phyloP scores from a whole-genome alignment of 176 grass and related monocot genomes.

The Carex scoparia region DNA sequence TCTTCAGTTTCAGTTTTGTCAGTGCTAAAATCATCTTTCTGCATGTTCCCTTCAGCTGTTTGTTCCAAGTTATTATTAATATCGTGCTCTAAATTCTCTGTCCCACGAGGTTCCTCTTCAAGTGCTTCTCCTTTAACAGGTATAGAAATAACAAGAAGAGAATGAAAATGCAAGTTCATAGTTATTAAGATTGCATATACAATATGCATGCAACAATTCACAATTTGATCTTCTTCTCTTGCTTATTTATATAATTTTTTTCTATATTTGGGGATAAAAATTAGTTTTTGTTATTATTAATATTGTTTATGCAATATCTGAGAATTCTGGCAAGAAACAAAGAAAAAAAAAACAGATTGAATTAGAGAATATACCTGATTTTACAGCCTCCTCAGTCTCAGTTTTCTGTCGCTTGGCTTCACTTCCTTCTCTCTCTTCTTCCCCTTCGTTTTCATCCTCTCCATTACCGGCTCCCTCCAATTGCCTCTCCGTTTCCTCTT shows the following conservation, averaged over 20 bases:
- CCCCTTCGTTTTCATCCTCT: conserved; percentile 9
- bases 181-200: background rate
- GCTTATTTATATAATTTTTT: background rate
- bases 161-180: background rate
- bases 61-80: conserved; percentile 4
- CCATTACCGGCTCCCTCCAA: background rate
- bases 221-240: background rate
- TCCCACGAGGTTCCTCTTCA: conserved; percentile 12
- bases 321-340: background rate
- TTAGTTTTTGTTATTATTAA: background rate
- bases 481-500: conserved; percentile 18
- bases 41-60: background rate
- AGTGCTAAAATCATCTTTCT: conserved; percentile 25
- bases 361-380: conserved; percentile 5
- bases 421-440: background rate
- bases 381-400: conserved; percentile 1
- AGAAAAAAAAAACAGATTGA: background rate
- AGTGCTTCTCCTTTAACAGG: background rate
- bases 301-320: background rate
- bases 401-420: conserved; percentile 9
- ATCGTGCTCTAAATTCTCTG: conserved; percentile 4
- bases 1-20: conserved; percentile 1
- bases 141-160: background rate
- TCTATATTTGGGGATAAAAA: background rate
- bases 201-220: background rate